phyloP scores from a whole-genome alignment of 1,139 yeast genomes.

The Insectozyma bohioensis region DNA sequence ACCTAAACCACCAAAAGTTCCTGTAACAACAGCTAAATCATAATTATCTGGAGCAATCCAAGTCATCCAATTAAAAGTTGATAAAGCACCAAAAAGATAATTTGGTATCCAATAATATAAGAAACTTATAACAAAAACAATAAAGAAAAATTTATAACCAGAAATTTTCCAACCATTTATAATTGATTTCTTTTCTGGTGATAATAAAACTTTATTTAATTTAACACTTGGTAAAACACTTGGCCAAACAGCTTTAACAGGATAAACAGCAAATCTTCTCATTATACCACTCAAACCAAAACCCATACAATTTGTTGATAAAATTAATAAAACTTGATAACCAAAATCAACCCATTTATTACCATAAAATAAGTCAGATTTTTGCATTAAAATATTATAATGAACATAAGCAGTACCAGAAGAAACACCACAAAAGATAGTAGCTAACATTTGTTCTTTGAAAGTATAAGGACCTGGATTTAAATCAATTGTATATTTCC shows the following conservation, averaged over 20 bases:
- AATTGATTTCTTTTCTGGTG: constrained; percentile 38
- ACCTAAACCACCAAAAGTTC: constrained; percentile 53
- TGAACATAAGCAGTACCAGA: constrained; percentile 45
- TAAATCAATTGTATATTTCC: constrained; percentile 16
- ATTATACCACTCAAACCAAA: constrained; percentile 63
- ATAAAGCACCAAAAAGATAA: constrained; percentile 31
- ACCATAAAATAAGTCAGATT: constrained; percentile 37
- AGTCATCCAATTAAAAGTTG: constrained; percentile 38
- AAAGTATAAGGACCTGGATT: constrained; percentile 32
- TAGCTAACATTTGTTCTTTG: constrained; percentile 30
- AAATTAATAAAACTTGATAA: constrained; percentile 48
- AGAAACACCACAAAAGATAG: constrained; percentile 24
- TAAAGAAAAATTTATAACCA: constrained; percentile 30
- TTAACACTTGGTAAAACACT: constrained; percentile 54
- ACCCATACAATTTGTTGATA: constrained; percentile 60
- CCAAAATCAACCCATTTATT: constrained; percentile 47
- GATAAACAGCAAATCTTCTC: constrained; percentile 57
- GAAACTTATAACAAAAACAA: constrained; percentile 23
- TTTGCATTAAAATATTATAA: constrained; percentile 46
- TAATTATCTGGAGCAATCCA: constrained; percentile 35
- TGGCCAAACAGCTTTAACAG: constrained; percentile 59
- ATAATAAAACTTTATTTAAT: constrained; percentile 50
- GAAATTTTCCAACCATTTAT: constrained; percentile 41
- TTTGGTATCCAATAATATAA: constrained; percentile 37
- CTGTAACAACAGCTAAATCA: constrained; percentile 55